A percentile compares a stretch with the other conserved stretches of the same genome.
Evolutionary conservation across 164 flowering plant species (phyloP).

Genomic region (Kingdonia uniflora): DNA sequence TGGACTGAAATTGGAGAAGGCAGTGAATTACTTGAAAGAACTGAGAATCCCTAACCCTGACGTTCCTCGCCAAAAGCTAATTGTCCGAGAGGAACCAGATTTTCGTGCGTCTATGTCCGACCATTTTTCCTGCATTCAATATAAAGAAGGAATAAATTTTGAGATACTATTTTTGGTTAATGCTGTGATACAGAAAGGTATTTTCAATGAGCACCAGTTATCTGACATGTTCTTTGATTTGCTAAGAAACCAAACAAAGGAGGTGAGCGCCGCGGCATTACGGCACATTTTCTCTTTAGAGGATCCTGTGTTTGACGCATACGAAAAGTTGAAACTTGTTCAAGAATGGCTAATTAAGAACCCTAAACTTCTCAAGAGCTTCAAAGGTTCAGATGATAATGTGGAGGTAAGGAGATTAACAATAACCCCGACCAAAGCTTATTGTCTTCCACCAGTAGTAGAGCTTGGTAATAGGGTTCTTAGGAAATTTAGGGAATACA

Average conservation of each 20-base stretch:
- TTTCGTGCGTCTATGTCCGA: conserved; percentile 36
- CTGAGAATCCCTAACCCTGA: conserved; percentile 29
- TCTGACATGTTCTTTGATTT: conserved; percentile 49
- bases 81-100: conserved; percentile 50
- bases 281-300: conserved; percentile 50
- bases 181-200: conserved; percentile 70
- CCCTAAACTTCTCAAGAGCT: conserved; percentile 43
- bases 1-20: conserved; percentile 37
- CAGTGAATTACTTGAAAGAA: conserved; percentile 36
- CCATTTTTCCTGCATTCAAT: conserved; percentile 47
- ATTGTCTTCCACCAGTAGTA: conserved; percentile 82
- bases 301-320: conserved; percentile 54
- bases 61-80: conserved; percentile 15
- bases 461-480: conserved; percentile 93
- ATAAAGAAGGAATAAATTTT: conserved; percentile 39
- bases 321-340: conserved; percentile 37
- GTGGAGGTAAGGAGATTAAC: conserved; percentile 70
- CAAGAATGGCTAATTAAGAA: conserved; percentile 62
- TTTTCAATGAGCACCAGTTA: conserved; percentile 62
- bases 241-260: conserved; percentile 39
- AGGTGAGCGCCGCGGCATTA: conserved; percentile 53
- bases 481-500: conserved; percentile 41
- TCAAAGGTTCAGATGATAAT: conserved; percentile 30
- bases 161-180: conserved; percentile 64
- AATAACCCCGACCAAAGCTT: conserved; percentile 84